Evolutionary conservation across 352 stramenopile species (phyloP).

Genomic region (Pythium brachiatum): DNA sequence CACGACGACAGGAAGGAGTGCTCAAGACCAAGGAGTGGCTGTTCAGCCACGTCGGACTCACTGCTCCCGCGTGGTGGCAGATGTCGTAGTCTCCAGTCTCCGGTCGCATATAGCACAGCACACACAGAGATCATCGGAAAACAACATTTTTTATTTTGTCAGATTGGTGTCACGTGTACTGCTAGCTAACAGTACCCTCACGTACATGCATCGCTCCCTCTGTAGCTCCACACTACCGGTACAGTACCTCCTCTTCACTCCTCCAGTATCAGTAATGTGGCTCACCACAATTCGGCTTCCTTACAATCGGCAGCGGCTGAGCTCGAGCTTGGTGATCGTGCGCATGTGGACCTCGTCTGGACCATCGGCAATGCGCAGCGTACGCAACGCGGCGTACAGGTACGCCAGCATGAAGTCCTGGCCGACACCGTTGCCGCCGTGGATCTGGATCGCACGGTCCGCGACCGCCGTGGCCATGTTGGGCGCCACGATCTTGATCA

Average conservation of each 20-base stretch:
- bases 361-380: constrained; percentile 94
- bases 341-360: constrained; percentile 96
- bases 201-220: no score
- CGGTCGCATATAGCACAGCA: no score
- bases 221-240: background rate
- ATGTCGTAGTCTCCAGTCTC: no score
- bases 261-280: no score
- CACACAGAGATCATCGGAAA: background rate
- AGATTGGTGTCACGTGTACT: no score
- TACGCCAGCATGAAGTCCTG: constrained; percentile 94
- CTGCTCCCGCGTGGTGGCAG: background rate
- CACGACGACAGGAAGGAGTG: background rate
- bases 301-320: constrained; percentile 43
- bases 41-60: background rate
- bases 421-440: constrained; percentile 80
- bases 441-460: constrained; percentile 90
- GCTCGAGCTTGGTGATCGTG: constrained; percentile 93
- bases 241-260: background rate
- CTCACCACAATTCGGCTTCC: background rate
- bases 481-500: constrained; percentile 97
- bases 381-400: constrained; percentile 89
- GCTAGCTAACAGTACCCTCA: no score
- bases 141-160: background rate
- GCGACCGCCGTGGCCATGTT: constrained; percentile 86
- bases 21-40: background rate